Conservation (phyloP, 768 basidiomycete species). For the Leccinum broughii region DNA sequence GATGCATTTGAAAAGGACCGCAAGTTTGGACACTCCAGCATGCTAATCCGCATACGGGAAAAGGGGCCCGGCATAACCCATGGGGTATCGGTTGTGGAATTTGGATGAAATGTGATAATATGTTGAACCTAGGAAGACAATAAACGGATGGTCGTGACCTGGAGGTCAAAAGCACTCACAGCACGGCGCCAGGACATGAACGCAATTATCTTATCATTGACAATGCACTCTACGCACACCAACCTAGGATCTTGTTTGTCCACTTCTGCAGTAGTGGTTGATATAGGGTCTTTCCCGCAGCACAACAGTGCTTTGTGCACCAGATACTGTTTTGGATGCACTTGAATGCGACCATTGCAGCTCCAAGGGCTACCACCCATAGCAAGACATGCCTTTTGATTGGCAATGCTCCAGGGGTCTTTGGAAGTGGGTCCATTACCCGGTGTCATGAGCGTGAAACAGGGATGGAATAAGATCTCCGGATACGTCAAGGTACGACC, state of each 20-base stretch:
- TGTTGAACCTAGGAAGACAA: conserved; percentile 22
- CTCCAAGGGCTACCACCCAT: conserved; percentile 29
- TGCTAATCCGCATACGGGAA: conserved; percentile 1
- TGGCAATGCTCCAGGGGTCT: conserved; percentile 23
- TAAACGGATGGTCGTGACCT: not conserved
- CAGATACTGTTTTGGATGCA: conserved; percentile 20
- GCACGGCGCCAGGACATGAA: conserved; percentile 29
- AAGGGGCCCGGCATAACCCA: conserved; percentile 10
- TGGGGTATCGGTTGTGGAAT: conserved; percentile 1
- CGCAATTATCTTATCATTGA: conserved; percentile 4
- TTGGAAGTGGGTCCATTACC: conserved; percentile 12
- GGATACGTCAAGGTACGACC: conserved; percentile 23
- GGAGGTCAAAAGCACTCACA: conserved; percentile 10
- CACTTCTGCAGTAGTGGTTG: conserved; percentile 28
- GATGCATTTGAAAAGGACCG: conserved; percentile 1
- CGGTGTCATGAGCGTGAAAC: conserved; percentile 20
- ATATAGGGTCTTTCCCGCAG: conserved; percentile 27
- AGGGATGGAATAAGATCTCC: conserved; percentile 31
- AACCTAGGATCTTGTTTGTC: conserved; percentile 22
- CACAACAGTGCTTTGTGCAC: conserved; percentile 17
- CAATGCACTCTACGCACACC: conserved; percentile 19
- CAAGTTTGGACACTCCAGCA: not conserved
- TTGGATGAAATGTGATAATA: conserved; percentile 14
- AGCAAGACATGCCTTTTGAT: conserved; percentile 21
- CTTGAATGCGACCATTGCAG: conserved; percentile 19